Percentiles rank a stretch among this genome's conserved stretches.
Evolutionary conservation across 768 basidiomycete genomes (phyloP).

Genomic region (Calocera cornea): DNA sequence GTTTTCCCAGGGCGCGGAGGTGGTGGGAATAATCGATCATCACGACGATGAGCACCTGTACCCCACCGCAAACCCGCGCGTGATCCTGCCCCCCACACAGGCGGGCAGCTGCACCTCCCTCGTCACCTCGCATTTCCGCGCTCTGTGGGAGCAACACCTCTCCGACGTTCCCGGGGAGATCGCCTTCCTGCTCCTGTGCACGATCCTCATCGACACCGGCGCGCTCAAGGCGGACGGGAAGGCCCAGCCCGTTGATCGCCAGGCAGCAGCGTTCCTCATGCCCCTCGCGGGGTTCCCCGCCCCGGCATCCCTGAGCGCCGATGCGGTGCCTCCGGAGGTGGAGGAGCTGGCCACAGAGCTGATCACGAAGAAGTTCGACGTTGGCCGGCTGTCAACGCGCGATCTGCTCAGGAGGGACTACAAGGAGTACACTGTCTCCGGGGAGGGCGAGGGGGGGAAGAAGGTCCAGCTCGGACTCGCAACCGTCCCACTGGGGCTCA

Average conservation of each 20-base stretch:
- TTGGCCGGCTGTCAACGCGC: conserved; percentile 50
- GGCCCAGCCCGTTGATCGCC: conserved; percentile 48
- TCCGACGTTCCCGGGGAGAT: conserved; percentile 40
- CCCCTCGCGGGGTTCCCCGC: conserved; percentile 38
- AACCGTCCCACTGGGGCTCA: conserved; percentile 62
- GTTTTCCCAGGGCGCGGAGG: conserved; percentile 32
- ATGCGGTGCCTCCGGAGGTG: conserved; percentile 29
- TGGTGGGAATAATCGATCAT: conserved; percentile 77
- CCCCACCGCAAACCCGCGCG: conserved; percentile 46
- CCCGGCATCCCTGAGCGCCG: conserved; percentile 21
- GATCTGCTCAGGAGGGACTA: conserved; percentile 91
- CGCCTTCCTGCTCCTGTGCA: conserved; percentile 63
- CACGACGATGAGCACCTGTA: conserved; percentile 74
- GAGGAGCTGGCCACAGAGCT: conserved; percentile 39
- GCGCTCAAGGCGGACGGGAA: conserved; percentile 70
- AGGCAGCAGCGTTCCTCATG: conserved; percentile 51
- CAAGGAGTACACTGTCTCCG: conserved; percentile 59
- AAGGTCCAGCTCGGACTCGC: conserved; percentile 59
- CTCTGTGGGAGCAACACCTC: conserved; percentile 20
- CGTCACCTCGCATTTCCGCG: conserved; percentile 37
- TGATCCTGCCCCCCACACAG: conserved; percentile 37
- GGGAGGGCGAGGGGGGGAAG: conserved; percentile 27
- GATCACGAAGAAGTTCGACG: conserved; percentile 44
- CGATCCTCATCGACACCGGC: conserved; percentile 76
- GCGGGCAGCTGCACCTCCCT: conserved; percentile 69